Evolutionary conservation across 805 yeast genomes (phyloP), one percentile per base, ranked within the genome.

Genomic region (Pichia californica): DNA sequence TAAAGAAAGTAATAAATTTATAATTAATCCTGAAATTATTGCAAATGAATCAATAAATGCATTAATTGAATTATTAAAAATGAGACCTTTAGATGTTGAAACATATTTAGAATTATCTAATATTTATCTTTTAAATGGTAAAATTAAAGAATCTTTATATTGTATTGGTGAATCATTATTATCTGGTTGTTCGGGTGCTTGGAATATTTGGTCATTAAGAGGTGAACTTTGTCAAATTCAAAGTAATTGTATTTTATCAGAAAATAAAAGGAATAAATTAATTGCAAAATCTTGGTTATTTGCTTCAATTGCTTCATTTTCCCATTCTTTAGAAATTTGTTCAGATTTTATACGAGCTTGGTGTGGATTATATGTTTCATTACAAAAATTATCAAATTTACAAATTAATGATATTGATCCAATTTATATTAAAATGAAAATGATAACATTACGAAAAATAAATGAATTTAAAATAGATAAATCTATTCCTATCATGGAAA

Each of bases 21-120:
- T 23, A 18, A 32, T 38, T 6, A 38, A 43, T 25, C 40, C 44
- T 5, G 9, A 10, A 21, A 6, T 43, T 7, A 28, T 35, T n/a
- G 25, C 35, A 2, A 43, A 43, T 33, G 46, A 43, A 28, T 43
- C 46, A 28, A 43, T 43, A 13, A 19, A 44, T n/a, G 36, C 43
- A 13, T 26, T 44, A 10, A 26, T 20, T 10, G 71, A 68, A 29
- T 76, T 72, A 50, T 62, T 86, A 41, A 81, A 79, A 43, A 63
- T 71, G 40, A 78, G 75, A 52, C 96, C 97, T 1, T 59, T 81
- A 18, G 98, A 93, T 60, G 67, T 76, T 2, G 79, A 83, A 49
- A 67, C 83, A 2, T 88, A 95, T 95, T 70, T 79, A 38, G 95
- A 86, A 61, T 67, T 88, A 43, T 83, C 79, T 4, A 76, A 77